Percentiles rank a stretch among this genome's conserved stretches.
phyloP scores from a whole-genome alignment of 1,284 basidiomycete genomes.

The Apiotrichum mycotoxinovorans region DNA sequence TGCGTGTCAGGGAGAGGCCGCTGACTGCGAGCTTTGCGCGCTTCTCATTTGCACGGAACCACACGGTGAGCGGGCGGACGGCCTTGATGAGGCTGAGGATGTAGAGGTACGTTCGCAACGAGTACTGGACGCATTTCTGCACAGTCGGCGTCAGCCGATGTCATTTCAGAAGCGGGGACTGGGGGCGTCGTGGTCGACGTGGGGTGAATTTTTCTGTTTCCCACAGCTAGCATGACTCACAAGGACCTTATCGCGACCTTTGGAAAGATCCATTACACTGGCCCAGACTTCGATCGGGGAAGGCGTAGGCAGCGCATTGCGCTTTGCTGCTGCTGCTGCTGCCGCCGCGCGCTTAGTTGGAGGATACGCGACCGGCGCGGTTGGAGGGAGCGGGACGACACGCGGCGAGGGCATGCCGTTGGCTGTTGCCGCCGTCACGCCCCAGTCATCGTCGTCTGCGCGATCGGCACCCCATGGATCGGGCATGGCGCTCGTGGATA shows the following conservation, averaged over 20 bases:
- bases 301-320: constrained; percentile 10
- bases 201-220: neutral
- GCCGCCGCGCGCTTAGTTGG: neutral
- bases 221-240: constrained; percentile 22
- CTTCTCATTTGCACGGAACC: constrained; percentile 37
- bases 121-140: constrained; percentile 47
- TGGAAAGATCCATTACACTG: constrained; percentile 39
- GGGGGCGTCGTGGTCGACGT: too few species aligned
- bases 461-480: constrained; percentile 17
- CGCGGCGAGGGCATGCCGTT: constrained; percentile 2
- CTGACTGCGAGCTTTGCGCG: constrained; percentile 31
- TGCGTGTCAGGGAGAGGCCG: constrained; percentile 40
- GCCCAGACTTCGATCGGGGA: constrained; percentile 34
- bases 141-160: constrained; percentile 2
- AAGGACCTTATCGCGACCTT: constrained; percentile 46
- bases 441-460: constrained; percentile 9
- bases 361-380: neutral
- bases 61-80: constrained; percentile 34
- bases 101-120: constrained; percentile 44
- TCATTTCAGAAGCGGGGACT: too few species aligned
- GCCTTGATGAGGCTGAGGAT: constrained; percentile 34
- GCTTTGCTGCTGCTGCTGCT: neutral
- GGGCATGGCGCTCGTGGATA: constrained; percentile 17
- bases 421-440: neutral
- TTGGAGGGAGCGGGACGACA: neutral